Conservation (phyloP, 345 rosid species). For the Aquilaria yunnanensis region DNA sequence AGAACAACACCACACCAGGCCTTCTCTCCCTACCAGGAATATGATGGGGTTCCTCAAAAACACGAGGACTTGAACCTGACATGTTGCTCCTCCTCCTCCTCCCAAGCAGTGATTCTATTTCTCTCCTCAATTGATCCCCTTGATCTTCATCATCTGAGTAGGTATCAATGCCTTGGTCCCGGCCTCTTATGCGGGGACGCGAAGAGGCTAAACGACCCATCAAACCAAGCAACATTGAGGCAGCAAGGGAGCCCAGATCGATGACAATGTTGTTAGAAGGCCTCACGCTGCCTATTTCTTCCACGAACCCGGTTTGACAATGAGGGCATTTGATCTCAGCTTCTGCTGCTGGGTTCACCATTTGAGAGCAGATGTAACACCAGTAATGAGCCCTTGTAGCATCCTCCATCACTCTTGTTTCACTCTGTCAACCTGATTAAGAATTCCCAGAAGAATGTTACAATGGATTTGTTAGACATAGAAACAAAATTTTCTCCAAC, state of each 20-base stretch:
- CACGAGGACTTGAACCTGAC: constrained; percentile 1
- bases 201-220: constrained; percentile 24
- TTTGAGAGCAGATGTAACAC: constrained; percentile 55
- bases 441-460: neutral
- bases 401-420: constrained; percentile 46
- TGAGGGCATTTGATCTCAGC: constrained; percentile 41
- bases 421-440: constrained; percentile 8
- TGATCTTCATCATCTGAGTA: constrained; percentile 5
- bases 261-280: constrained; percentile 13
- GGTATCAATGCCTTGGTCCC: constrained; percentile 13
- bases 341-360: constrained; percentile 39
- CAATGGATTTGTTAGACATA: no score
- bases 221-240: constrained; percentile 34
- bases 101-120: constrained; percentile 16
- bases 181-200: constrained; percentile 12
- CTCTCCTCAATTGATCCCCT: constrained; percentile 23
- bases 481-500: no score
- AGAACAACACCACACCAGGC: constrained; percentile 24
- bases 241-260: constrained; percentile 29
- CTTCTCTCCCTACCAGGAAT: constrained; percentile 16
- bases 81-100: constrained; percentile 25
- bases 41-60: constrained; percentile 4
- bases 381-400: constrained; percentile 41
- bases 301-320: constrained; percentile 55
- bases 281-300: constrained; percentile 27